phyloP scores from a whole-genome alignment of 495 filamentous ascomycete species.

The Penicillium goetzii region DNA sequence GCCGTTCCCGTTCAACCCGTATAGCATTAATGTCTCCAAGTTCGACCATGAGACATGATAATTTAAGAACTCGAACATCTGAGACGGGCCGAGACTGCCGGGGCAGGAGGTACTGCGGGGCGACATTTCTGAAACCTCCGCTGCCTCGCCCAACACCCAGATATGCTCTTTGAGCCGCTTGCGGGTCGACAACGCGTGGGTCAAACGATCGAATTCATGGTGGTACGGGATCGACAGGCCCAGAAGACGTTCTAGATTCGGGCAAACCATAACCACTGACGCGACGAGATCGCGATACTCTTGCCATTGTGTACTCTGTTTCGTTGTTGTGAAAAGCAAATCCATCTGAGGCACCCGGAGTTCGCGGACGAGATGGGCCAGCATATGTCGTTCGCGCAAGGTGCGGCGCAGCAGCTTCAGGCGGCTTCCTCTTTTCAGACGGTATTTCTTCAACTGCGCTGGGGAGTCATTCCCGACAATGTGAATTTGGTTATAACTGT shows the following conservation, averaged over 20 bases:
- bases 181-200: conserved; percentile 78
- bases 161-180: conserved; percentile 74
- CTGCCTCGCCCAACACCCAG: conserved; percentile 69
- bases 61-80: conserved; percentile 69
- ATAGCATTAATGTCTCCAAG: conserved; percentile 74
- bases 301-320: conserved; percentile 51
- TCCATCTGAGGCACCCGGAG: conserved; percentile 70
- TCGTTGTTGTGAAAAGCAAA: conserved; percentile 53
- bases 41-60: conserved; percentile 72
- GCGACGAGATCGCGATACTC: conserved; percentile 74
- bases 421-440: conserved; percentile 67
- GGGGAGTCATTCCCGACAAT: conserved; percentile 70
- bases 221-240: conserved; percentile 73
- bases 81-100: conserved; percentile 60
- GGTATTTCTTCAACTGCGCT: conserved; percentile 65
- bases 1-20: conserved; percentile 61
- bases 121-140: conserved; percentile 48
- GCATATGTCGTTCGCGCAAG: conserved; percentile 66
- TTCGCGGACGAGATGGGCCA: conserved; percentile 73
- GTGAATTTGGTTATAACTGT: conserved; percentile 70
- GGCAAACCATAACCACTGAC: conserved; percentile 83
- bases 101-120: conserved; percentile 51
- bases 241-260: conserved; percentile 75
- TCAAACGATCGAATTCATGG: conserved; percentile 73
- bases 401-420: conserved; percentile 77